phyloP scores from a whole-genome alignment of 129 eudicot genomes.

The Mikania micrantha region DNA sequence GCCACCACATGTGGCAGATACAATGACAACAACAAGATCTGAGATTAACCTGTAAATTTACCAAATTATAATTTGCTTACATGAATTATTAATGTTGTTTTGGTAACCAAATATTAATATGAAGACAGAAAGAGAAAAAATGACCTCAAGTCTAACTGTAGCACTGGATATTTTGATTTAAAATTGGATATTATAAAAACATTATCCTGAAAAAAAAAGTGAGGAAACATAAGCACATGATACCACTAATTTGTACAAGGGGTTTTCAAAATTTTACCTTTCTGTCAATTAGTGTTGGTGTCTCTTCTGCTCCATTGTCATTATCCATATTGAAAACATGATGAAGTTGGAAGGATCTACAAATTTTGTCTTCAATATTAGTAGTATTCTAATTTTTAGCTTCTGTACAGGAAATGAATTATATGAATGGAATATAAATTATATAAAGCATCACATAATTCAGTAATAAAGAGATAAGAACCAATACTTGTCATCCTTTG shows the following conservation, averaged over 20 bases:
- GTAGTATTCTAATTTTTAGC: constrained; percentile 3
- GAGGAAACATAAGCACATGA: constrained; percentile 9
- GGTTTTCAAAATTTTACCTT: constrained; percentile 40
- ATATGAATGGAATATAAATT: constrained; percentile 5
- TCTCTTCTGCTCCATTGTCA: constrained; percentile 91
- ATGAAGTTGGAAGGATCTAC: constrained; percentile 85
- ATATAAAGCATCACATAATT: not conserved
- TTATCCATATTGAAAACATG: constrained; percentile 87
- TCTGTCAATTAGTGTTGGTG: constrained; percentile 89
- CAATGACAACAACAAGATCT: constrained; percentile 97
- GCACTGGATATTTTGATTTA: constrained; percentile 89
- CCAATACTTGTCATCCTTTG: constrained; percentile 91
- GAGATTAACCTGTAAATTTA: constrained; percentile 70
- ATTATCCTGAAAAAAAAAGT: constrained; percentile 57
- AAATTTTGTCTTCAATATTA: constrained; percentile 10
- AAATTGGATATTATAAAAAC: constrained; percentile 92
- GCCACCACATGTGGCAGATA: constrained; percentile 98
- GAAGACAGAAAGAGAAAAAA: not conserved
- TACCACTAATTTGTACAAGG: not conserved
- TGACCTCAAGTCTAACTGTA: constrained; percentile 93
- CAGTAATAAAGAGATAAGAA: not conserved
- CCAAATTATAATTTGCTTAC: constrained; percentile 3
- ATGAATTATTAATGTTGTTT: not conserved
- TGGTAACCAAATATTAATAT: constrained; percentile 4
- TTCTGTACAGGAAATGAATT: not conserved